Conservation (phyloP, 257 asterid species). For the Nicotiana paniculata region DNA sequence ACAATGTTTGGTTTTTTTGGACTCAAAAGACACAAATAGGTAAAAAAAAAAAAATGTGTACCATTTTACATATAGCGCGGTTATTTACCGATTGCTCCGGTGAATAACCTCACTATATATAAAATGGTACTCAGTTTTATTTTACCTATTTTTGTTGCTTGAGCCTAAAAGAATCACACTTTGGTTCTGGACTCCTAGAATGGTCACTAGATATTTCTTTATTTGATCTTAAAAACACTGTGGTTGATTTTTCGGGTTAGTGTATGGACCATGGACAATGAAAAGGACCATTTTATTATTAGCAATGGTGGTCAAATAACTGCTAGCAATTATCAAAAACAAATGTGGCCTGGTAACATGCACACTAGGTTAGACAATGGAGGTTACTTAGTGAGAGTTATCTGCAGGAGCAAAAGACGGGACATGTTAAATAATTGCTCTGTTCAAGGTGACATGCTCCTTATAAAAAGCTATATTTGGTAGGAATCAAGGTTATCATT, state of each 20-base stretch:
- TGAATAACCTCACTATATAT: no score
- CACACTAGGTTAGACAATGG: neutral
- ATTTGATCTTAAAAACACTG: neutral
- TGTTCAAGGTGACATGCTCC: slow-evolving; percentile 20
- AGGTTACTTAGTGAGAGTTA: neutral
- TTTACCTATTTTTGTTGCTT: no score
- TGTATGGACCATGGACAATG: neutral
- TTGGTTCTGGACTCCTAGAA: no score
- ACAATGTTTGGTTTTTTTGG: no score
- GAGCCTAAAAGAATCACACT: no score
- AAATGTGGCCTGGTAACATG: neutral
- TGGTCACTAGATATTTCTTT: neutral
- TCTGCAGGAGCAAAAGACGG: slow-evolving; percentile 24
- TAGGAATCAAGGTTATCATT: slow-evolving; percentile 18
- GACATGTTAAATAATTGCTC: slow-evolving; percentile 32
- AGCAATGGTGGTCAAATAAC: neutral
- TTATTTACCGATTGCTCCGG: no score
- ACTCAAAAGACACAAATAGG: no score
- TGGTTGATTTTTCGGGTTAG: neutral
- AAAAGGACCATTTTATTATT: neutral
- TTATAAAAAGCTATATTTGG: slow-evolving; percentile 13
- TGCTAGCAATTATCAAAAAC: neutral
- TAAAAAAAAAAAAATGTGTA: no score
- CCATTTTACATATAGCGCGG: no score
- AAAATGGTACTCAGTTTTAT: no score